Evolutionary conservation across 2,329 filamentous ascomycete species (phyloP).

Genomic region (Ambrosiella xylebori): DNA sequence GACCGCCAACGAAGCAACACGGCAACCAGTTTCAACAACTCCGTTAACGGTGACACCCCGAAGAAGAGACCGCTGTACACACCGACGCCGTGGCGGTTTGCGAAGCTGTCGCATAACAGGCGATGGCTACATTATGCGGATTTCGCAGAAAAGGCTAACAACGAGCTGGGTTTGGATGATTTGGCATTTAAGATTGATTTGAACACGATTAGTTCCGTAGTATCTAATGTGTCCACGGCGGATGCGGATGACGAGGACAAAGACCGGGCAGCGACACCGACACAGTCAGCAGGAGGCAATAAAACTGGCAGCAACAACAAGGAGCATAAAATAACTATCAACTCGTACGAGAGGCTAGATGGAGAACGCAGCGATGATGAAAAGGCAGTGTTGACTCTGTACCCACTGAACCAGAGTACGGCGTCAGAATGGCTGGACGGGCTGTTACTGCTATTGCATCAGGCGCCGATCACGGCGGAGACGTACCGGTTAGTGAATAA

Average conservation of each 20-base stretch:
- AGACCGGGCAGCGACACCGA: conserved; percentile 8
- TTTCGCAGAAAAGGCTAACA: conserved; percentile 48
- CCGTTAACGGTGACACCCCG: conserved; percentile 13
- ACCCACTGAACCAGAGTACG: conserved; percentile 61
- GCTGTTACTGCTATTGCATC: conserved; percentile 82
- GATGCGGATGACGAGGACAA: conserved; percentile 27
- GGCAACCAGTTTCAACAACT: conserved; percentile 19
- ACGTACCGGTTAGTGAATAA: conserved; percentile 78
- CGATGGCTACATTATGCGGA: conserved; percentile 80
- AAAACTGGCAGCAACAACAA: conserved; percentile 17
- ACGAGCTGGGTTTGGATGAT: conserved; percentile 54
- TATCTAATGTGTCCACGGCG: conserved; percentile 66
- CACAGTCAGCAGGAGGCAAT: background rate
- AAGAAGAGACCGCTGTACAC: conserved; percentile 25
- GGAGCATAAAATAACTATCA: conserved; percentile 81
- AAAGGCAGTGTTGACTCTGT: conserved; percentile 61
- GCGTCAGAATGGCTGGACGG: conserved; percentile 97
- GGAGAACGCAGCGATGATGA: conserved; percentile 35
- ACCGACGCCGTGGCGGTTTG: conserved; percentile 58
- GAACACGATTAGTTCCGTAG: conserved; percentile 73
- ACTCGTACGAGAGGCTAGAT: conserved; percentile 42
- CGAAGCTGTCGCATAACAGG: conserved; percentile 77
- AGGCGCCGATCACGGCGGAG: conserved; percentile 91
- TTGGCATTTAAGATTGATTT: conserved; percentile 75
- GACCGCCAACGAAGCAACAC: conserved; percentile 25